These are phyloP conservation scores for Blastobotrys malaysiensis DNA, from an alignment of 1,139 yeast species.

Conservation along the genomic window DNA sequence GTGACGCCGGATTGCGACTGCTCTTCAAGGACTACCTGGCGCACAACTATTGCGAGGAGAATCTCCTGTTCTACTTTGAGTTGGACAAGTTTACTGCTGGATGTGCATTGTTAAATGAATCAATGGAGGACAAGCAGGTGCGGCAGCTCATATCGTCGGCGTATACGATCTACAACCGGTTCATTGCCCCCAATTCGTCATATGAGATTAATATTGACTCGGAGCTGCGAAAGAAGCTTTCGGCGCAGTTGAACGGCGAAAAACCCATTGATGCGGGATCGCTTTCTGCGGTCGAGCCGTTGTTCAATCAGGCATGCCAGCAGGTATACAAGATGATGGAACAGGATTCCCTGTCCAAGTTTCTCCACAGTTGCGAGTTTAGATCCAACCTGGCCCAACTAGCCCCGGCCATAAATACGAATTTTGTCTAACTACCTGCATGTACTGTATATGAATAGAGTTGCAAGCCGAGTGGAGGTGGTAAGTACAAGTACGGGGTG, in stretches of 20 bases:
- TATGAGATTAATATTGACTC: constrained; percentile 68
- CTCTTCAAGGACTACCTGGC: constrained; percentile 62
- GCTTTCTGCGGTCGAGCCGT: constrained; percentile 39
- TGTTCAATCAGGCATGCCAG: constrained; percentile 6
- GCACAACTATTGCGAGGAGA: constrained; percentile 66
- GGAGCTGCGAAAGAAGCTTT: constrained; percentile 43
- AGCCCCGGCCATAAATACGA: constrained; percentile 3
- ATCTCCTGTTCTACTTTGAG: constrained; percentile 63
- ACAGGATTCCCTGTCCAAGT: constrained; percentile 68
- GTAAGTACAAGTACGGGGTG: too few relatives aligned
- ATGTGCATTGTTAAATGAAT: background rate
- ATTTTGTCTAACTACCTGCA: too few relatives aligned
- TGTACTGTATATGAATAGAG: too few relatives aligned
- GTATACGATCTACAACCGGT: constrained; percentile 61
- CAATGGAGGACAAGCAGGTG: background rate
- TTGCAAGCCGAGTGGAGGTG: too few relatives aligned
- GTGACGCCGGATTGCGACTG: constrained; percentile 74
- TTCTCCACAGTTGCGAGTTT: constrained; percentile 42
- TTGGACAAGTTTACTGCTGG: constrained; percentile 39
- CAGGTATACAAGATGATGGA: constrained; percentile 58
- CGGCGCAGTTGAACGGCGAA: constrained; percentile 7
- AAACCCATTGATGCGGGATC: constrained; percentile 16
- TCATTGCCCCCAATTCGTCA: constrained; percentile 65
- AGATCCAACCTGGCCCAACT: constrained; percentile 1
- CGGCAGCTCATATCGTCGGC: constrained; percentile 36